These are phyloP conservation scores for Blastocystis hominis DNA, from an alignment of 352 stramenopile species.

Conservation along the genomic window DNA sequence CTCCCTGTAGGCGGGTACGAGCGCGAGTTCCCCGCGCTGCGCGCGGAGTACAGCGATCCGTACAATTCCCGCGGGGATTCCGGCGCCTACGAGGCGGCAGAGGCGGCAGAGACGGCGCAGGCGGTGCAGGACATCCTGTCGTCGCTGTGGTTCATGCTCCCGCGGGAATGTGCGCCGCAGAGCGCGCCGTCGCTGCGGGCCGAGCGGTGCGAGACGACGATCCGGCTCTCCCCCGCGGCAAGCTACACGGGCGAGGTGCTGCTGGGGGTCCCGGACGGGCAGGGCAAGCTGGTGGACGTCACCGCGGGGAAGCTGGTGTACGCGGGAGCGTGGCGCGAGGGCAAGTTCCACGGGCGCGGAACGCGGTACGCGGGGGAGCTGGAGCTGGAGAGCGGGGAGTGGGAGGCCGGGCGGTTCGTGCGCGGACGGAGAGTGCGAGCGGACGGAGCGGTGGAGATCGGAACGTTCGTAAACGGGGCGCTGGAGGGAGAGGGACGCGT, in stretches of 20 bases:
- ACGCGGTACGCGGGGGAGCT: not conserved
- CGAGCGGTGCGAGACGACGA: too few species aligned
- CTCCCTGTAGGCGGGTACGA: too few species aligned
- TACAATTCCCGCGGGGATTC: not conserved
- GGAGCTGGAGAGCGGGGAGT: not conserved
- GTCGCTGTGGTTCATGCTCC: too few species aligned
- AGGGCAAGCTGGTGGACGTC: not conserved
- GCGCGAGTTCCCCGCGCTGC: too few species aligned
- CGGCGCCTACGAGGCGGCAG: too few species aligned
- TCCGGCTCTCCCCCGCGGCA: not conserved
- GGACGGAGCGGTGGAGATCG: not conserved
- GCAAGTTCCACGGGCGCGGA: not conserved
- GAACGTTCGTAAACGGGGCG: not conserved
- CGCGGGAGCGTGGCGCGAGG: not conserved
- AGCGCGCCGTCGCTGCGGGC: too few species aligned
- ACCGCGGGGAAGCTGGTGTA: conserved; percentile 3
- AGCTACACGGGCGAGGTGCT: not conserved
- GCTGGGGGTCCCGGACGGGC: not conserved
- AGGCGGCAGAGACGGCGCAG: too few species aligned
- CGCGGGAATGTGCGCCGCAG: not conserved
- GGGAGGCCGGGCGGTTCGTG: not conserved
- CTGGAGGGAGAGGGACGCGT: not conserved
- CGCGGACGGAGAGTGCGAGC: not conserved
- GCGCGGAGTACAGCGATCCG: too few species aligned
- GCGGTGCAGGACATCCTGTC: not conserved